Evolutionary conservation across 1,284 basidiomycete genomes (phyloP).

Genomic region (Fomitopsis pinicola): DNA sequence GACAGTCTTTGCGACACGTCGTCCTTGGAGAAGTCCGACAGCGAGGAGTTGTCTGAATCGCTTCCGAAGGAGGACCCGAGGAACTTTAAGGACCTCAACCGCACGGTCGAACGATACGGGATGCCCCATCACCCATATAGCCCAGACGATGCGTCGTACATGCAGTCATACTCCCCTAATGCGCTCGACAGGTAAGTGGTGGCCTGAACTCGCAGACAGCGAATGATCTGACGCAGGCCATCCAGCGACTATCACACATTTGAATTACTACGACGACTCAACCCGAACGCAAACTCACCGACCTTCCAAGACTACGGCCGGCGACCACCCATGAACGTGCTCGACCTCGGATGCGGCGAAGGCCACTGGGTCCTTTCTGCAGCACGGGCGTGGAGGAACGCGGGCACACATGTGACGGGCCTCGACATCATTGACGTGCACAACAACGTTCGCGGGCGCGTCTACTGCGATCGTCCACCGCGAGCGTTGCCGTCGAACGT

Average conservation of each 20-base stretch:
- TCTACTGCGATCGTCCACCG: conserved; percentile 14
- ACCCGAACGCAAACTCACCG: conserved; percentile 40
- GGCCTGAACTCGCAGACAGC: neutral
- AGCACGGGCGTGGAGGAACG: conserved; percentile 51
- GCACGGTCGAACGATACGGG: conserved; percentile 28
- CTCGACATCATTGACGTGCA: conserved; percentile 58
- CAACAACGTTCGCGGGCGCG: conserved; percentile 26
- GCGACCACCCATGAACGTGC: conserved; percentile 46
- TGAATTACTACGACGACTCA: conserved; percentile 47
- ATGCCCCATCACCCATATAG: conserved; percentile 47
- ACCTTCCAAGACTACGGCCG: conserved; percentile 55
- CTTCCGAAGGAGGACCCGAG: neutral
- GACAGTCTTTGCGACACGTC: neutral
- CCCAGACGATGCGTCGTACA: conserved; percentile 47
- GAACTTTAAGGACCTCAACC: conserved; percentile 10
- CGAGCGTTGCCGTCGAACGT: conserved; percentile 38
- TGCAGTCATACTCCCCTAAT: conserved; percentile 59
- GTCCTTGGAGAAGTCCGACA: neutral
- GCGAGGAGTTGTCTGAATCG: neutral
- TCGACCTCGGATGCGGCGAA: conserved; percentile 70
- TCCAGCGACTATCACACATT: conserved; percentile 55
- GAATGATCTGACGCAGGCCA: conserved; percentile 2
- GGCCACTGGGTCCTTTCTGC: conserved; percentile 63
- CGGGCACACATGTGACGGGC: conserved; percentile 47
- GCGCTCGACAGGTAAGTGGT: conserved; percentile 53